Conservation (phyloP, 352 stramenopile genomes). For the Peronospora tabacina region DNA sequence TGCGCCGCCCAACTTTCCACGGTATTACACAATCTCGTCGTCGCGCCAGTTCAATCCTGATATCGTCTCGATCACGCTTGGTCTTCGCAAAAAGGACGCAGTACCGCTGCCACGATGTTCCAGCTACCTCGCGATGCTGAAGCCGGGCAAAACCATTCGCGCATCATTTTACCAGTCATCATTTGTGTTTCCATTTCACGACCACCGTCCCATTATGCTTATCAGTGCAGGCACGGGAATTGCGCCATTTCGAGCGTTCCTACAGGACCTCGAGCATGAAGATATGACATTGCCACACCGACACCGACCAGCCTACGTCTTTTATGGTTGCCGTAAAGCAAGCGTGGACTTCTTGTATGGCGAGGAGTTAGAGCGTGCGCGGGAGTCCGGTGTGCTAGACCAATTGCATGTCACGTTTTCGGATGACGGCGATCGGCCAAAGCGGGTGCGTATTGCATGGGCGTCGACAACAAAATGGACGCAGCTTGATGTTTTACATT, state of each 20-base stretch:
- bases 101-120: conserved; percentile 69
- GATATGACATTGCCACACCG: conserved; percentile 13
- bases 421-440: conserved; percentile 18
- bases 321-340: conserved; percentile 60
- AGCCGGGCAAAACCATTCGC: conserved; percentile 41
- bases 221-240: conserved; percentile 76
- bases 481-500: conserved; percentile 1
- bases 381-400: conserved; percentile 37
- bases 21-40: conserved; percentile 83
- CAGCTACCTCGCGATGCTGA: conserved; percentile 51
- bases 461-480: not conserved
- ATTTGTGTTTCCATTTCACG: conserved; percentile 60
- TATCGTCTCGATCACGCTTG: conserved; percentile 64
- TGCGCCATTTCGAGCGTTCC: conserved; percentile 71
- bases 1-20: conserved; percentile 48
- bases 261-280: conserved; percentile 70
- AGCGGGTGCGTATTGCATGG: conserved; percentile 34
- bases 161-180: conserved; percentile 67
- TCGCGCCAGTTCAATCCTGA: conserved; percentile 51
- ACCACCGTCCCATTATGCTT: conserved; percentile 60
- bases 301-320: conserved; percentile 53
- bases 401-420: conserved; percentile 61
- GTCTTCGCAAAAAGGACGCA: conserved; percentile 40
- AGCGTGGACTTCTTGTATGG: conserved; percentile 66
- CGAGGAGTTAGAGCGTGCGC: conserved; percentile 46